Evolutionary conservation across 371 early-diverging fungal species (phyloP).

Genomic region (Syncephalastrum sp.): DNA sequence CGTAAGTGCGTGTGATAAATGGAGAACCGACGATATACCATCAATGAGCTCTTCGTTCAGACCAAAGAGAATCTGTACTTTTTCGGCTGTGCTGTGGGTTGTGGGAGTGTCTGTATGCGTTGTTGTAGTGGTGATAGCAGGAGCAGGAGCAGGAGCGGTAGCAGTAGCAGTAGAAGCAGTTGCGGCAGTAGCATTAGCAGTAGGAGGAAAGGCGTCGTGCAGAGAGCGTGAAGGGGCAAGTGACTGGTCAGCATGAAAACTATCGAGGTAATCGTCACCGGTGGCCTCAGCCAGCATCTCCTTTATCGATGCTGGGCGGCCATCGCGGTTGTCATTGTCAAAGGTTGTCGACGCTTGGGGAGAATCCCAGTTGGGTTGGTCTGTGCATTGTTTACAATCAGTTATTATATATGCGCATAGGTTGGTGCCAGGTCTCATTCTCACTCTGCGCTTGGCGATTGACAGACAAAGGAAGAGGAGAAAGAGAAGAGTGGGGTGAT

Average conservation of each 20-base stretch:
- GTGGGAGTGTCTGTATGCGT: conserved; percentile 10
- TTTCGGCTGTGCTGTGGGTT: conserved; percentile 51
- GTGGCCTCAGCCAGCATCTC: conserved; percentile 44
- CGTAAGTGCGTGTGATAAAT: conserved; percentile 6
- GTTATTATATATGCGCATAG: neutral
- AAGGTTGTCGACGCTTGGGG: neutral
- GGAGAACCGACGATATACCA: conserved; percentile 29
- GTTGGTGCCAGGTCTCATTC: conserved; percentile 1
- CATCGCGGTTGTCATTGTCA: conserved; percentile 1
- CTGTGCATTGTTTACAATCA: conserved; percentile 1
- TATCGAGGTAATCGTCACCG: conserved; percentile 9
- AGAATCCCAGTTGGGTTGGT: neutral
- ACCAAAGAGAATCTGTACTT: conserved; percentile 60
- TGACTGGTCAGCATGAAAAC: neutral
- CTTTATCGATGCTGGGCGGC: conserved; percentile 23
- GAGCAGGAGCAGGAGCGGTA: no score
- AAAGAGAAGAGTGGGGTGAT: conserved; percentile 4
- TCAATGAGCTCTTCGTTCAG: conserved; percentile 54
- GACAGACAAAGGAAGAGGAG: neutral
- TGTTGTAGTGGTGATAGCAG: neutral
- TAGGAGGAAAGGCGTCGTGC: conserved; percentile 1
- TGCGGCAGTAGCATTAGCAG: no score
- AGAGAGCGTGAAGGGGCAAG: neutral
- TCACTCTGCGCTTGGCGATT: neutral
- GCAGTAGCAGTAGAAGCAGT: no score